Percentiles rank a stretch among this genome's conserved stretches.
These are phyloP conservation scores for Aspergillus campestris DNA, from an alignment of 495 filamentous ascomycete species.

Conservation along the genomic window DNA sequence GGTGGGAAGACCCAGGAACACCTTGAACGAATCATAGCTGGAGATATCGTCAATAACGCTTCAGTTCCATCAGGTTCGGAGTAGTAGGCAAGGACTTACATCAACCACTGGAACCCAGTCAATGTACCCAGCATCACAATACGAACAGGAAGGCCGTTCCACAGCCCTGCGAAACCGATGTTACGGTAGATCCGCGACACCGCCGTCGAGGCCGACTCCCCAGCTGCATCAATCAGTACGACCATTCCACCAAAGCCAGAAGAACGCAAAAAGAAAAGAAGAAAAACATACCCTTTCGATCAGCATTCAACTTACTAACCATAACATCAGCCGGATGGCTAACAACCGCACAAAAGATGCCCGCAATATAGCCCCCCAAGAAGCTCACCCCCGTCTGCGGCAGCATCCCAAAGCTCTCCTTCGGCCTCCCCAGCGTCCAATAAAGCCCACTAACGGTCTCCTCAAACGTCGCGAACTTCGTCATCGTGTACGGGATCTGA, in stretches of 20 bases:
- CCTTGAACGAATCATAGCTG: slow-evolving; percentile 69
- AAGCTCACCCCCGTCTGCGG: slow-evolving; percentile 64
- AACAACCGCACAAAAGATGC: slow-evolving; percentile 59
- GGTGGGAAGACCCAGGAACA: slow-evolving; percentile 60
- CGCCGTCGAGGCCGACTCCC: slow-evolving; percentile 53
- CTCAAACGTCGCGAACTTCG: slow-evolving; percentile 69
- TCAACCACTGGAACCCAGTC: slow-evolving; percentile 70
- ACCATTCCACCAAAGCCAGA: neutral
- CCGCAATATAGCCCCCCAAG: slow-evolving; percentile 63
- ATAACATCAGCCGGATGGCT: slow-evolving; percentile 63
- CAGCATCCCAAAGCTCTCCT: slow-evolving; percentile 51
- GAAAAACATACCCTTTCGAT: slow-evolving; percentile 45
- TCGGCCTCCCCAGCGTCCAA: slow-evolving; percentile 52
- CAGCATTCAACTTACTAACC: slow-evolving; percentile 63
- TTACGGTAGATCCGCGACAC: slow-evolving; percentile 62
- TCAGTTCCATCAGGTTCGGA: neutral
- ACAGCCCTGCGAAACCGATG: slow-evolving; percentile 60
- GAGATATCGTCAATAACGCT: slow-evolving; percentile 7
- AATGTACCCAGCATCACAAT: slow-evolving; percentile 58
- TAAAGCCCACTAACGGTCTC: slow-evolving; percentile 59
- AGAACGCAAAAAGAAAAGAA: neutral
- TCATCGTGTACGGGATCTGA: slow-evolving; percentile 71
- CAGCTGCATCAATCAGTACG: slow-evolving; percentile 31
- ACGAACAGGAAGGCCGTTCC: slow-evolving; percentile 60
- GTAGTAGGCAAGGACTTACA: slow-evolving; percentile 29